Conservation (phyloP, 73 alveolate species). For the Effrenium voratum region DNA sequence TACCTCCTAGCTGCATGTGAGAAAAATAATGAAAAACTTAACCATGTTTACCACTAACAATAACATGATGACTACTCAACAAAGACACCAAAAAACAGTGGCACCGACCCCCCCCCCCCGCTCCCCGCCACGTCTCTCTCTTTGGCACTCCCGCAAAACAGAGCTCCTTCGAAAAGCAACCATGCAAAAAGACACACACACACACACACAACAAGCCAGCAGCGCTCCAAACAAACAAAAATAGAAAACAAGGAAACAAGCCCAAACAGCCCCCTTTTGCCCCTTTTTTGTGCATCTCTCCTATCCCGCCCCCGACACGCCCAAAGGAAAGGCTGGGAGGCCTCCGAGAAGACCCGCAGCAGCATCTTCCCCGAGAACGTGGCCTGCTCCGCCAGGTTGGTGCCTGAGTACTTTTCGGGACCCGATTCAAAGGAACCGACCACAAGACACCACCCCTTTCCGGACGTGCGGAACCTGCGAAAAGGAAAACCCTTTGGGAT, state of each 20-base stretch:
- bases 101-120: too few species aligned
- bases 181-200: too few species aligned
- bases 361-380: conserved; percentile 32
- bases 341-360: conserved; percentile 83
- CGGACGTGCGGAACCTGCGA: not conserved
- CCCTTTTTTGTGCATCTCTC: not conserved
- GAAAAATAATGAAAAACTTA: too few species aligned
- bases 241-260: too few species aligned
- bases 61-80: too few species aligned
- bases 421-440: not conserved
- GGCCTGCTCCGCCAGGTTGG: conserved; percentile 43
- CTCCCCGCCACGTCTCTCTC: too few species aligned
- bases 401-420: not conserved
- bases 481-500: not conserved
- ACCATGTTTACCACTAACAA: too few species aligned
- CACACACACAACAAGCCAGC: not conserved
- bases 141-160: too few species aligned
- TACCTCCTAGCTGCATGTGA: too few species aligned
- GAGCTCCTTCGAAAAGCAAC: too few species aligned
- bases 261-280: not conserved
- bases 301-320: not conserved
- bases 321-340: too few species aligned
- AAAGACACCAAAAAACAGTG: too few species aligned
- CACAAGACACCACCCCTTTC: not conserved
- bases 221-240: not conserved